These are phyloP conservation scores for Avena insularis DNA, from an alignment of 176 grass and related monocot genomes.

Conservation along the genomic window DNA sequence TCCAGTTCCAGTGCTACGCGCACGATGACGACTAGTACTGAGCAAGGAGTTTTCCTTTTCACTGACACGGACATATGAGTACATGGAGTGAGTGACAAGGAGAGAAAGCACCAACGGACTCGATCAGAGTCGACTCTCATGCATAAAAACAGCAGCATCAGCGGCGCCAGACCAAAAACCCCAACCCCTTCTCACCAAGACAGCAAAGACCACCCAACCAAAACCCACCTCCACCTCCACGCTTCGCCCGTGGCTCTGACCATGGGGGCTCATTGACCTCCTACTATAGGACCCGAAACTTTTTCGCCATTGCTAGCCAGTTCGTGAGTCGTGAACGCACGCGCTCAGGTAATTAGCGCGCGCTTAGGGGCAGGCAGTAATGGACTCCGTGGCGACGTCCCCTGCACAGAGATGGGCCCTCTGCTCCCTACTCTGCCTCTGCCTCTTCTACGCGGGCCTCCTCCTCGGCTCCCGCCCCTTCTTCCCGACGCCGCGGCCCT, in stretches of 20 bases:
- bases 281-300: not conserved
- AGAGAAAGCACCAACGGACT: not conserved
- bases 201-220: not conserved
- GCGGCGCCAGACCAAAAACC: constrained; percentile 42
- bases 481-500: constrained; percentile 2
- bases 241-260: not conserved
- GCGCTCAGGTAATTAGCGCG: not conserved
- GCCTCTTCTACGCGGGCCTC: constrained; percentile 43
- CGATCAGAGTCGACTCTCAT: not conserved
- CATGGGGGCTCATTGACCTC: not conserved
- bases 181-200: constrained; percentile 53
- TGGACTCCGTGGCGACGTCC: constrained; percentile 34
- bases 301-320: not conserved
- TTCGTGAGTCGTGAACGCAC: not conserved
- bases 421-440: constrained; percentile 39
- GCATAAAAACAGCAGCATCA: not conserved
- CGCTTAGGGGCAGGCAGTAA: not conserved
- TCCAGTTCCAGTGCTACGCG: too few species aligned
- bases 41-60: too few species aligned
- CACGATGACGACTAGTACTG: too few species aligned
- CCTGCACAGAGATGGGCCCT: constrained; percentile 18
- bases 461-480: constrained; percentile 23
- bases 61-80: constrained; percentile 12
- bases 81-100: not conserved
- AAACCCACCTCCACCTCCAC: constrained; percentile 22